Evolutionary conservation across 2,329 filamentous ascomycete species (phyloP).

Genomic region (Phaeosphaeriaceae sp.): DNA sequence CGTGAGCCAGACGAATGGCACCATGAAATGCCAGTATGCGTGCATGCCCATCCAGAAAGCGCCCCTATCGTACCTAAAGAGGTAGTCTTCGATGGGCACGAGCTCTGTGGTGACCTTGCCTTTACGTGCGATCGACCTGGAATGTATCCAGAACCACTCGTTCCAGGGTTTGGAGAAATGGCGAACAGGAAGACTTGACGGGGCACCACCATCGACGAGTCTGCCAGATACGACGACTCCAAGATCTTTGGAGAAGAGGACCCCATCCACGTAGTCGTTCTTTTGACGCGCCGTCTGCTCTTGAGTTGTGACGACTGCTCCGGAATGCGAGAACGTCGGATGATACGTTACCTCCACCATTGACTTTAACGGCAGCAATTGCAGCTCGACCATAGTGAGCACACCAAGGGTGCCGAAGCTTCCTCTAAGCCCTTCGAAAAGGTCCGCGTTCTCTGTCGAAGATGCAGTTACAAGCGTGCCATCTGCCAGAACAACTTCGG

Average conservation of each 20-base stretch:
- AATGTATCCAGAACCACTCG: conserved; percentile 79
- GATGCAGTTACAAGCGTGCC: conserved; percentile 63
- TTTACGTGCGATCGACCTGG: conserved; percentile 31
- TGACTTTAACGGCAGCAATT: conserved; percentile 59
- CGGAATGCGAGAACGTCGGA: conserved; percentile 59
- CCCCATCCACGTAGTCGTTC: conserved; percentile 74
- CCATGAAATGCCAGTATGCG: conserved; percentile 66
- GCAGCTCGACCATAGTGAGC: conserved; percentile 66
- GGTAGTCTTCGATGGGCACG: conserved; percentile 62
- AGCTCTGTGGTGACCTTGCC: conserved; percentile 41
- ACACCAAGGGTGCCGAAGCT: conserved; percentile 69
- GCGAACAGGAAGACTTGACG: conserved; percentile 29
- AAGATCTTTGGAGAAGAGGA: conserved; percentile 64
- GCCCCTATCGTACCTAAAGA: conserved; percentile 70
- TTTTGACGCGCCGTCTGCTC: conserved; percentile 49
- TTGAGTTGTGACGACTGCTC: conserved; percentile 58
- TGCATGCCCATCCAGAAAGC: conserved; percentile 70
- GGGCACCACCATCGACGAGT: conserved; percentile 56
- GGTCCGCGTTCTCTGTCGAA: conserved; percentile 55
- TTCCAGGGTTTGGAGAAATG: conserved; percentile 66
- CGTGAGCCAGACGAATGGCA: conserved; percentile 66
- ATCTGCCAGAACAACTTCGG: conserved; percentile 70
- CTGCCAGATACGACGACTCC: conserved; percentile 69
- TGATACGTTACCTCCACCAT: conserved; percentile 71
- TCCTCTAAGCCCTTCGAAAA: conserved; percentile 67